Percentiles rank a stretch among this genome's conserved stretches.
These are phyloP conservation scores for Claviceps capensis DNA, from an alignment of 2,329 filamentous ascomycete species.

Conservation along the genomic window DNA sequence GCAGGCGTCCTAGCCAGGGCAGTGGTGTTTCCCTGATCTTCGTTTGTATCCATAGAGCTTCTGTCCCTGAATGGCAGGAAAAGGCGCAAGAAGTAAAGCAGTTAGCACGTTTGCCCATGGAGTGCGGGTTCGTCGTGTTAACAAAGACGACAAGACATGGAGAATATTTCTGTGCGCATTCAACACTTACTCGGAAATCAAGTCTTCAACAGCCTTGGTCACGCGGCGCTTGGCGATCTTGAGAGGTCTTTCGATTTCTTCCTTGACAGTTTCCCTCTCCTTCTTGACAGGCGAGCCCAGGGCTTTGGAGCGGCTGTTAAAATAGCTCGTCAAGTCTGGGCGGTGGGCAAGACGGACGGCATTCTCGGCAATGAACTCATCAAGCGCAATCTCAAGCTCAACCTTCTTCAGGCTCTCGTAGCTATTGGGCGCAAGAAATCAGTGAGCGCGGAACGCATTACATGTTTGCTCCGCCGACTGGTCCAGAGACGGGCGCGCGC, in stretches of 20 bases:
- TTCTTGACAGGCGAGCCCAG: conserved; percentile 48
- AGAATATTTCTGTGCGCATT: background rate
- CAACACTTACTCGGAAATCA: conserved; percentile 29
- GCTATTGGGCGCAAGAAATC: conserved; percentile 26
- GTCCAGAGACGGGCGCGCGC: too few species aligned
- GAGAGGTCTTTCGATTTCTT: conserved; percentile 23
- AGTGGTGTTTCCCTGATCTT: conserved; percentile 24
- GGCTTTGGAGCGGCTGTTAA: conserved; percentile 48
- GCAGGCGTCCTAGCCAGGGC: conserved; percentile 35
- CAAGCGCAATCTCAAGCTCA: conserved; percentile 64
- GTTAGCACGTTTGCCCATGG: background rate
- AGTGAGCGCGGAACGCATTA: too few species aligned
- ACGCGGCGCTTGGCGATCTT: conserved; percentile 33
- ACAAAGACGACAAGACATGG: background rate
- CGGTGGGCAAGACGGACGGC: conserved; percentile 49
- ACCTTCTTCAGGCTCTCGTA: conserved; percentile 60
- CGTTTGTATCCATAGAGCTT: conserved; percentile 12
- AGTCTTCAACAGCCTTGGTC: conserved; percentile 32
- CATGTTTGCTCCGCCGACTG: too few species aligned
- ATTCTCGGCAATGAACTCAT: conserved; percentile 60
- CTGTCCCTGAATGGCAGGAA: too few species aligned
- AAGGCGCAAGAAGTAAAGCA: background rate
- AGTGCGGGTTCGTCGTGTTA: background rate
- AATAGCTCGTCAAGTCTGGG: conserved; percentile 58
- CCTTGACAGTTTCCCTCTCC: conserved; percentile 28